phyloP scores from a whole-genome alignment of 2,329 filamentous ascomycete species.

The Sporothrix variecibatus region DNA sequence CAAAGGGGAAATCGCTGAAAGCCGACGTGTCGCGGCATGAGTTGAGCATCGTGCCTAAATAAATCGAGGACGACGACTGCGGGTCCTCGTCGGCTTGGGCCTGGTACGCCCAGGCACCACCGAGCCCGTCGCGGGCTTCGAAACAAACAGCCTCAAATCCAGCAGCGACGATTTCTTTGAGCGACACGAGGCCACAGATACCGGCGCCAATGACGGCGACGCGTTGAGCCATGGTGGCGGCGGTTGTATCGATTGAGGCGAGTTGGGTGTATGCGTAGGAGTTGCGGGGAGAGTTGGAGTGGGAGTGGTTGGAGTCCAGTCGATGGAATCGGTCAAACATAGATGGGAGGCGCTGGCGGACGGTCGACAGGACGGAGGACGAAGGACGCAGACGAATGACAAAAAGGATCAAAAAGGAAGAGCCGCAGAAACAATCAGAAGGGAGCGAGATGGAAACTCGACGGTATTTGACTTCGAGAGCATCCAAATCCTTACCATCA shows the following conservation, averaged over 20 bases:
- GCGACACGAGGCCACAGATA: constrained; percentile 37
- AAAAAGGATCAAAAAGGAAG: no score
- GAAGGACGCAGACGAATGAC: no score
- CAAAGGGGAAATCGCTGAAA: constrained; percentile 45
- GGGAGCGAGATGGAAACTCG: no score
- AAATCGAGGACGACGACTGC: constrained; percentile 36
- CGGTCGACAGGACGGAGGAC: no score
- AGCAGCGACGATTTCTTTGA: constrained; percentile 44
- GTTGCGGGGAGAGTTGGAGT: no score
- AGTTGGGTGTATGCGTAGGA: neutral
- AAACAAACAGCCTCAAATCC: constrained; percentile 41
- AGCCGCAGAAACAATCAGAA: no score
- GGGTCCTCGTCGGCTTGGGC: constrained; percentile 31
- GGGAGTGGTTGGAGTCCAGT: neutral
- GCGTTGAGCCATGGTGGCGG: constrained; percentile 5
- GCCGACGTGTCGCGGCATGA: constrained; percentile 43
- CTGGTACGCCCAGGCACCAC: constrained; percentile 45
- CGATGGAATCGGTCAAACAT: neutral
- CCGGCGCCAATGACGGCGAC: constrained; percentile 15
- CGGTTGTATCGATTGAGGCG: neutral
- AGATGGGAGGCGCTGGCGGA: no score
- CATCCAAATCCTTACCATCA: no score
- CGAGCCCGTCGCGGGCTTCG: constrained; percentile 40
- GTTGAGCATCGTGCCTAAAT: constrained; percentile 40
- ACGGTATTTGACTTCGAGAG: no score